Evolutionary conservation across 805 yeast genomes (phyloP), one percentile per base, ranked within the genome.

Genomic region (Ogataea degrootiae): DNA sequence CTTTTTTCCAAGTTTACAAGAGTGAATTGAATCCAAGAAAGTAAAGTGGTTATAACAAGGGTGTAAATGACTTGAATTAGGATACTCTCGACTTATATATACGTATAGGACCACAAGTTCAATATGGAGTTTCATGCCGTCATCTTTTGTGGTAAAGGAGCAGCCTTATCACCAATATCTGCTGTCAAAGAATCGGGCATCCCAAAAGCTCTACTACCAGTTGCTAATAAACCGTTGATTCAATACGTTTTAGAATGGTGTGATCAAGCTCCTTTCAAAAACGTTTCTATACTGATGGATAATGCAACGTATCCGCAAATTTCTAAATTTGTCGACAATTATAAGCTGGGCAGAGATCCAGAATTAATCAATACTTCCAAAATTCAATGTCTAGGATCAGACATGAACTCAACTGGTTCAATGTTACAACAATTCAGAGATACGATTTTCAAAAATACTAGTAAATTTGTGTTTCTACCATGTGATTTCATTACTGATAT

Each of bases 401-500:
- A 74, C 44, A 71, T 76, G 11, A 76, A 74, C 15, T 63, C 76
- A 14, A 82, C 87, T 15, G 95, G 94, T n/a, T 80, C 74, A 45
- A 70, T 82, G 42, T 60, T 88, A 37, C 72, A 74, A 40, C 75
- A 79, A 47, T 66, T 77, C 52, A 70, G 77, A 42, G 71, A 68
- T 50, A 62, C 67, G 45, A 59, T 69, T 31, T 54, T 62, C 44
- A 50, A 50, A 19, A 39, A 48, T 33, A 49, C 55, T 5, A 60
- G 73, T 34, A 83, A 83, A 61, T 83, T 89, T 59, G 87, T 90
- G n/a, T 66, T 94, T 33, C 68, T 94, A 46, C 97, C 98, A 7
- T 92, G 97, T 69, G 99, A 95, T 65, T 87, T 94, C 62, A 74
- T 95, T 45, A 90, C 98, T 2, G 92, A 91, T 62, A 72, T 92